These are phyloP conservation scores for Yamadazyma blattariae DNA, from an alignment of 1,139 yeast genomes.

Conservation along the genomic window DNA sequence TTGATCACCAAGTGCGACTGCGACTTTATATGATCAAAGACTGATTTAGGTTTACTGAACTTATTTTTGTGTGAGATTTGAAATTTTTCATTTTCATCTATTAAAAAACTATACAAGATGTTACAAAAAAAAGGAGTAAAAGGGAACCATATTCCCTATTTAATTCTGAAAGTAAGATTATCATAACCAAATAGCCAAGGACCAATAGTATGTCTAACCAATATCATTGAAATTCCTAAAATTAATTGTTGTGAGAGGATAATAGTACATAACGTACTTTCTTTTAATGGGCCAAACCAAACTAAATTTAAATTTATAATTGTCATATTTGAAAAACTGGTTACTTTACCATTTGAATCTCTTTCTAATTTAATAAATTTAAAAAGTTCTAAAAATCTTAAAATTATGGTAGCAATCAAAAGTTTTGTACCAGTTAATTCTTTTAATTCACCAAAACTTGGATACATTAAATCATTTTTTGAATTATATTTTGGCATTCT, in stretches of 20 bases:
- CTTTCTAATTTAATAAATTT: conserved; percentile 49
- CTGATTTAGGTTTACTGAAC: too few relatives aligned
- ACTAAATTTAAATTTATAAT: conserved; percentile 79
- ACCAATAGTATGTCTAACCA: conserved; percentile 80
- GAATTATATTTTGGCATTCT: conserved; percentile 77
- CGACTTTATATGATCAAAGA: too few relatives aligned
- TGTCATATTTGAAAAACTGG: conserved; percentile 76
- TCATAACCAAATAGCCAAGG: conserved; percentile 88
- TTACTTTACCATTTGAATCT: conserved; percentile 30
- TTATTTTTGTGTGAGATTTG: too few relatives aligned
- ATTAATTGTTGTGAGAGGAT: conserved; percentile 61
- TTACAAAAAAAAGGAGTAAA: too few relatives aligned
- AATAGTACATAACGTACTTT: conserved; percentile 64
- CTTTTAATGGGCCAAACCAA: conserved; percentile 87
- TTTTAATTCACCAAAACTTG: conserved; percentile 44
- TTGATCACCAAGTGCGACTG: background rate
- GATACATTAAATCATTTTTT: conserved; percentile 69
- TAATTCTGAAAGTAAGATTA: conserved; percentile 54
- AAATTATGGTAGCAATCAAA: conserved; percentile 6
- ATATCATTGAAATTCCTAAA: conserved; percentile 65
- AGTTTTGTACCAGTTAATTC: background rate
- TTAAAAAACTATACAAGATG: too few relatives aligned
- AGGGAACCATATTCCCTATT: too few relatives aligned
- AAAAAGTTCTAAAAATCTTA: conserved; percentile 37
- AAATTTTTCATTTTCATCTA: too few relatives aligned